These are phyloP conservation scores for Pyrenophora teres DNA, from an alignment of 2,329 filamentous ascomycete genomes.

Conservation along the genomic window DNA sequence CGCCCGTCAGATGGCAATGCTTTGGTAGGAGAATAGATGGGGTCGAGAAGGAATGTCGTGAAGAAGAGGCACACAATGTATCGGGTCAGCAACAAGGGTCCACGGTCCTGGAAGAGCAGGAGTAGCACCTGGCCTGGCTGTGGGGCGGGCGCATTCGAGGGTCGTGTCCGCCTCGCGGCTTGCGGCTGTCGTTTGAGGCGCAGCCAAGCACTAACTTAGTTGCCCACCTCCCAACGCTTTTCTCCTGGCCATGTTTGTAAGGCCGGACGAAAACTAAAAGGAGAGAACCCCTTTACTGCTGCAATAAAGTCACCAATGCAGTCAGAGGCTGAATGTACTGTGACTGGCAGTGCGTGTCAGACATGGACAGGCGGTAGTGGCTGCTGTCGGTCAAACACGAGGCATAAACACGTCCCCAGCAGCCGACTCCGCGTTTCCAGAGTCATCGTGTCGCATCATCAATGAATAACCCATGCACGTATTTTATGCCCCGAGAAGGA, in stretches of 20 bases:
- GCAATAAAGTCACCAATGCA: neutral
- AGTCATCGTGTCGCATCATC: neutral
- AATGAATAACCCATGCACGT: no score
- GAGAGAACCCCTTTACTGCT: no score
- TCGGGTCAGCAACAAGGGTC: conserved; percentile 22
- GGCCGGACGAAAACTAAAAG: conserved; percentile 12
- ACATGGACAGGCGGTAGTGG: neutral
- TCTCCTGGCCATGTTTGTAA: conserved; percentile 10
- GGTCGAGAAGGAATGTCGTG: conserved; percentile 16
- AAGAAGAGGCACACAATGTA: conserved; percentile 21
- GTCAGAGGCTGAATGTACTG: no score
- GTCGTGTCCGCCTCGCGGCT: conserved; percentile 32
- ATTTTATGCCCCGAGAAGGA: no score
- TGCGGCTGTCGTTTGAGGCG: conserved; percentile 25
- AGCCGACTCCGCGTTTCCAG: neutral
- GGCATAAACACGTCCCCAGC: neutral
- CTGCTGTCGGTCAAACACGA: conserved; percentile 1
- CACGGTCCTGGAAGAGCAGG: conserved; percentile 24
- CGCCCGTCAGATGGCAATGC: conserved; percentile 27
- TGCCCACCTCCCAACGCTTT: conserved; percentile 3
- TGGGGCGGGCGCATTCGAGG: conserved; percentile 33
- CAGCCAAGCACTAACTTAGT: conserved; percentile 14
- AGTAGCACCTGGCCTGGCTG: conserved; percentile 28
- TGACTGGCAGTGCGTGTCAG: neutral
- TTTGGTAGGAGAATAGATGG: conserved; percentile 16